A percentile compares a stretch with the other conserved stretches of the same genome.
These are phyloP conservation scores for Linderina pennispora DNA, from an alignment of 192 early-diverging fungal species.

Conservation along the genomic window DNA sequence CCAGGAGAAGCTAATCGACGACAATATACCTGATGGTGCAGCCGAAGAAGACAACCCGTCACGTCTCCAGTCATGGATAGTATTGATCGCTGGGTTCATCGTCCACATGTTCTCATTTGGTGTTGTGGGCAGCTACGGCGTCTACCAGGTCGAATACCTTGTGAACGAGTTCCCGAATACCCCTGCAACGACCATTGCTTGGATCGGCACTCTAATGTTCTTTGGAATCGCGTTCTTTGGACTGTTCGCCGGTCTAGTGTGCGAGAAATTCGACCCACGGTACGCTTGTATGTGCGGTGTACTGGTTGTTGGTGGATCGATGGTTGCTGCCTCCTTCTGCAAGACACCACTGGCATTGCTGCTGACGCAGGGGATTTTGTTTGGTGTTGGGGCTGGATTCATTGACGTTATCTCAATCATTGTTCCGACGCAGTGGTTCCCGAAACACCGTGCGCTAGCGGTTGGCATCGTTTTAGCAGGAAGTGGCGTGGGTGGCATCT, in stretches of 20 bases:
- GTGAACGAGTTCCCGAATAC: not conserved
- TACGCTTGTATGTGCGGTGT: not conserved
- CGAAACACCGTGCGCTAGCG: conserved; percentile 52
- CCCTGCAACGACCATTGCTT: not conserved
- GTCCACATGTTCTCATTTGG: not conserved
- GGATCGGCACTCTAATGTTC: conserved; percentile 1
- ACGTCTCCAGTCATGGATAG: not conserved
- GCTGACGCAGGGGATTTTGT: conserved; percentile 60
- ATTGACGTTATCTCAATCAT: conserved; percentile 55
- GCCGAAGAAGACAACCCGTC: not conserved
- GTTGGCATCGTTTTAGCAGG: conserved; percentile 60
- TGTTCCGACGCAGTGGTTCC: conserved; percentile 60
- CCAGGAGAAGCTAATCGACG: no score
- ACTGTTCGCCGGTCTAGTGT: not conserved
- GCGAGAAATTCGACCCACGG: not conserved
- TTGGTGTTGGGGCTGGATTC: conserved; percentile 54
- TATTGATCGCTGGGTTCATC: not conserved
- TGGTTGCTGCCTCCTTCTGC: not conserved
- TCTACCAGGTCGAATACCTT: not conserved
- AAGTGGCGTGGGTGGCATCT: conserved; percentile 58
- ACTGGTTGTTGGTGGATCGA: not conserved
- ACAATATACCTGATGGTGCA: no score
- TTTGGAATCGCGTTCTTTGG: not conserved
- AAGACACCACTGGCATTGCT: conserved; percentile 53
- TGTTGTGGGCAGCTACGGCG: not conserved